Evolutionary conservation across 2,329 filamentous ascomycete species (phyloP).

Genomic region (Xylaria digitata): DNA sequence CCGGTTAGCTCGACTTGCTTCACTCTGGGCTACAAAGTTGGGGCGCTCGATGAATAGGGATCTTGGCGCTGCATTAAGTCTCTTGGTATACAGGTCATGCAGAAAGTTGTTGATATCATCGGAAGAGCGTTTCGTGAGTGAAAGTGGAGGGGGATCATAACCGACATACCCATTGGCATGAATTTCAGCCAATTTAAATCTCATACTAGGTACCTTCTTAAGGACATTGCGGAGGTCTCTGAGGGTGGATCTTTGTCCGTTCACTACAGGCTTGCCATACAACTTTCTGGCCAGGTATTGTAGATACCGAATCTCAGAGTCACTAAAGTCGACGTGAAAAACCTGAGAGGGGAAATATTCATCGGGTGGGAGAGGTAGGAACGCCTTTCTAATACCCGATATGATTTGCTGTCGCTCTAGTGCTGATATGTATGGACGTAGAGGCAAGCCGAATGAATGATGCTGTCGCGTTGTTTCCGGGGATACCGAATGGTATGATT

Average conservation of each 20-base stretch:
- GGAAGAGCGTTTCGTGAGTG: conserved; percentile 44
- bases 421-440: conserved; percentile 45
- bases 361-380: conserved; percentile 26
- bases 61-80: conserved; percentile 36
- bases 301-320: conserved; percentile 45
- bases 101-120: conserved; percentile 55
- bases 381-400: conserved; percentile 26
- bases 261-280: conserved; percentile 37
- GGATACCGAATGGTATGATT: conserved; percentile 36
- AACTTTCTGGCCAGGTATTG: conserved; percentile 42
- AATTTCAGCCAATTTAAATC: conserved; percentile 35
- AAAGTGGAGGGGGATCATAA: conserved; percentile 38
- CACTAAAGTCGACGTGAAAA: conserved; percentile 49
- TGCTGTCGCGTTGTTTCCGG: conserved; percentile 32
- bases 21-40: conserved; percentile 46
- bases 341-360: conserved; percentile 33
- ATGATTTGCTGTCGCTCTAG: conserved; percentile 39
- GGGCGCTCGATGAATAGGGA: conserved; percentile 51
- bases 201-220: conserved; percentile 42
- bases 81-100: conserved; percentile 50
- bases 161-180: conserved; percentile 40
- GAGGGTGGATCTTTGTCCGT: conserved; percentile 29
- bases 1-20: conserved; percentile 46
- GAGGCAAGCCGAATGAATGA: conserved; percentile 40
- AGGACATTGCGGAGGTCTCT: conserved; percentile 48